These are phyloP conservation scores for Trypanosoma grayi DNA, from an alignment of 208 protist species.

Conservation along the genomic window DNA sequence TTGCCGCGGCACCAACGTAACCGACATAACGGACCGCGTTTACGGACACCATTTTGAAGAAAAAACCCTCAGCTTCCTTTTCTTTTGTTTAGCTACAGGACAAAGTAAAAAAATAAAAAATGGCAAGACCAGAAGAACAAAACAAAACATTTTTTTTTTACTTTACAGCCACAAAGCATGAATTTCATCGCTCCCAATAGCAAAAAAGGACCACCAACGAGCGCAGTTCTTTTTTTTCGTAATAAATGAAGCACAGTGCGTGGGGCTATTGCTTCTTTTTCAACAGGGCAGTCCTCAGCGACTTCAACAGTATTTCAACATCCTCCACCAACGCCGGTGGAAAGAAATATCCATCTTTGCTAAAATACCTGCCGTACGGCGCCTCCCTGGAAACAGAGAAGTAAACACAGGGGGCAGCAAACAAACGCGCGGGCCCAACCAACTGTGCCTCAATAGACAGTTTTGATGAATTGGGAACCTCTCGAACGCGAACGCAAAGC, in stretches of 20 bases:
- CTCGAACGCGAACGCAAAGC: conserved; percentile 36
- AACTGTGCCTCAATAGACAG: conserved; percentile 50
- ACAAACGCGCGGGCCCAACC: conserved; percentile 31
- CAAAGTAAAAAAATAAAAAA: conserved; percentile 10
- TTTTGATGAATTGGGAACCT: conserved; percentile 25
- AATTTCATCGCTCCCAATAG: not conserved
- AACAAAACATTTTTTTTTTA: conserved; percentile 9
- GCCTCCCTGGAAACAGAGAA: conserved; percentile 45
- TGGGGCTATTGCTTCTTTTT: conserved; percentile 23
- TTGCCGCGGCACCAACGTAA: conserved; percentile 79
- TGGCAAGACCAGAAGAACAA: not conserved
- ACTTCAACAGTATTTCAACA: conserved; percentile 31
- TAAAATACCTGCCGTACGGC: conserved; percentile 71
- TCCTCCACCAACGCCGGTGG: conserved; percentile 57
- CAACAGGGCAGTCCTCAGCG: conserved; percentile 2
- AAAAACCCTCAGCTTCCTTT: not conserved
- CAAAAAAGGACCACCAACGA: no score
- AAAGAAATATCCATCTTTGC: conserved; percentile 63
- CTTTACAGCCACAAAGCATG: conserved; percentile 14
- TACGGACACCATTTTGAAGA: conserved; percentile 62
- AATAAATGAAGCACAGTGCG: not conserved
- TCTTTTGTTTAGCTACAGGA: not conserved
- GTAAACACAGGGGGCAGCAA: conserved; percentile 32
- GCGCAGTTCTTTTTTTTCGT: not conserved
- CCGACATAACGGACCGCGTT: conserved; percentile 68